phyloP scores from a whole-genome alignment of 23 red algal species.

The Gracilariopsis chorda region DNA sequence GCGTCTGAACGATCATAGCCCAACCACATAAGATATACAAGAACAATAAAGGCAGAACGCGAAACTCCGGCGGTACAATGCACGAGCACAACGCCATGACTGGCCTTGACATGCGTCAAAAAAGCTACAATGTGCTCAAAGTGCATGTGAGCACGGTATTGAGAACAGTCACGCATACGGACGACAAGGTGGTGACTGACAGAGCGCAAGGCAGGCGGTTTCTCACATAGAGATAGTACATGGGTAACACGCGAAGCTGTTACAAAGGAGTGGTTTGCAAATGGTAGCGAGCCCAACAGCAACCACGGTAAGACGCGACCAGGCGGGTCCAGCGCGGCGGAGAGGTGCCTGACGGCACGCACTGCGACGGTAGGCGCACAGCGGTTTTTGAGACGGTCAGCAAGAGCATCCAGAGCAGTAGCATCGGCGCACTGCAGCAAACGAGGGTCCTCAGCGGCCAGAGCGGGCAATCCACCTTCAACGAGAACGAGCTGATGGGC shows the following conservation, averaged over 20 bases:
- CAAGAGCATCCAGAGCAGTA: background rate
- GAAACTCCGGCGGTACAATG: background rate
- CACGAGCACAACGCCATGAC: background rate
- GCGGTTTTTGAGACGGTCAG: background rate
- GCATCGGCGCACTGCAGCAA: background rate
- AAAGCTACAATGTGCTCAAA: background rate
- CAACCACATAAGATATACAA: background rate
- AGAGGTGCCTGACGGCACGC: background rate
- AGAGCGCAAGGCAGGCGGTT: background rate
- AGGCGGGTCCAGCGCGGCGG: background rate
- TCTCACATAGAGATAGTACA: background rate
- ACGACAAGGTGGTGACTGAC: background rate
- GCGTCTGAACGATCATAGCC: background rate
- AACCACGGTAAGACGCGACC: background rate
- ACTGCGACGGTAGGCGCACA: background rate
- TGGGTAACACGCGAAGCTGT: background rate
- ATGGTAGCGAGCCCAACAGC: background rate
- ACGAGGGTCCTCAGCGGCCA: background rate
- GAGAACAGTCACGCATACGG: background rate
- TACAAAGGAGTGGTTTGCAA: background rate
- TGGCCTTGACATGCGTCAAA: background rate
- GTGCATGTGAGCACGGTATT: background rate
- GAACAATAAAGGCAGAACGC: background rate
- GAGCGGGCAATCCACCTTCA: background rate
- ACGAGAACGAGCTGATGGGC: background rate